Conservation (phyloP, 176 grass and related monocot species). For the Aegilops speltoides region DNA sequence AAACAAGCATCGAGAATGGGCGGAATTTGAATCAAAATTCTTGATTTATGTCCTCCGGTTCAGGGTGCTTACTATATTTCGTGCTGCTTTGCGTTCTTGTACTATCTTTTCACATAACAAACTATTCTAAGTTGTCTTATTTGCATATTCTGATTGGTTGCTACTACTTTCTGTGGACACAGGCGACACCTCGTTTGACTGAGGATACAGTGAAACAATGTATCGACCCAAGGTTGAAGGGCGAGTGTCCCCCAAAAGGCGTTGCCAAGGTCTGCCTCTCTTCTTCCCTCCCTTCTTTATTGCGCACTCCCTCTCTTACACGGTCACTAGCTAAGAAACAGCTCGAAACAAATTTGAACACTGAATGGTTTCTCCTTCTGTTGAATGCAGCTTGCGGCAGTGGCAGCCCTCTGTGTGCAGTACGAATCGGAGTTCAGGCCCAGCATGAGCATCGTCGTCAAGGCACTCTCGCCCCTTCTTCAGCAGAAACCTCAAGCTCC, state of each 20-base stretch:
- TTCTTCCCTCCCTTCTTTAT: not conserved
- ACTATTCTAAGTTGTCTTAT: not conserved
- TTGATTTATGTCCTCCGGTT: not conserved
- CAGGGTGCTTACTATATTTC: not conserved
- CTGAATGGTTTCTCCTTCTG: not conserved
- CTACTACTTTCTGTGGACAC: slow-evolving; percentile 1
- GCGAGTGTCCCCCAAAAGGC: slow-evolving; percentile 73
- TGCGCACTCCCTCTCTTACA: not conserved
- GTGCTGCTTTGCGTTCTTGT: not conserved
- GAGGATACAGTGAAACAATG: slow-evolving; percentile 87
- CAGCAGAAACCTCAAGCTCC: slow-evolving; percentile 44
- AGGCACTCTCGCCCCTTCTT: slow-evolving; percentile 79
- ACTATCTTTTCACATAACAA: not conserved
- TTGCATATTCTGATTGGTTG: slow-evolving; percentile 5
- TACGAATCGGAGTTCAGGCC: slow-evolving; percentile 86
- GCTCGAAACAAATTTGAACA: not conserved
- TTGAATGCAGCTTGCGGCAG: slow-evolving; percentile 64
- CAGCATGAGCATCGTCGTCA: slow-evolving; percentile 90
- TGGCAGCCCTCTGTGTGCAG: slow-evolving; percentile 79
- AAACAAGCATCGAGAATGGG: not conserved
- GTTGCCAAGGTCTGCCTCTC: slow-evolving; percentile 65
- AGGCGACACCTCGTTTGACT: slow-evolving; percentile 79
- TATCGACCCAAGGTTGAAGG: slow-evolving; percentile 83
- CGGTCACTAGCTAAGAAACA: not conserved
- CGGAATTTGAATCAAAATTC: not conserved